These are phyloP conservation scores for Naganishia sp. DNA, from an alignment of 1,284 basidiomycete species.

Conservation along the genomic window DNA sequence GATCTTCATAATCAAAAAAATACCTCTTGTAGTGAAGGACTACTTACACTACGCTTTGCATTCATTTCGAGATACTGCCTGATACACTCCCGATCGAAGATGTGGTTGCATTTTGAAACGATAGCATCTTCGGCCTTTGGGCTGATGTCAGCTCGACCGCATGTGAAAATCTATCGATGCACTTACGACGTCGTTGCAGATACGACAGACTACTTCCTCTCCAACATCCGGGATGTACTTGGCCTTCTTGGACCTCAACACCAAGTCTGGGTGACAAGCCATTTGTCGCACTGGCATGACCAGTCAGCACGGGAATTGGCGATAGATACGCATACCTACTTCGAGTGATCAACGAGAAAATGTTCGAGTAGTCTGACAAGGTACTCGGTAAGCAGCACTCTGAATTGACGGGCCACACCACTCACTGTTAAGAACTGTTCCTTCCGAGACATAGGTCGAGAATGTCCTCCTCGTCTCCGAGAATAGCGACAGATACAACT, in stretches of 20 bases:
- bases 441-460: constrained; percentile 82
- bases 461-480: constrained; percentile 91
- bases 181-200: constrained; percentile 87
- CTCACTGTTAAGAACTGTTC: constrained; percentile 88
- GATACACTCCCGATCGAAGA: constrained; percentile 89
- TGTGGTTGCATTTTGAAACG: constrained; percentile 71
- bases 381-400: constrained; percentile 14
- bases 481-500: constrained; percentile 89
- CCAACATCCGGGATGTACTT: constrained; percentile 64
- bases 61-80: constrained; percentile 83
- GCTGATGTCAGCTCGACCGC: neutral
- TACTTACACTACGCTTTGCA: constrained; percentile 71
- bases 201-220: constrained; percentile 77
- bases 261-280: constrained; percentile 89
- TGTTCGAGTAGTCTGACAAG: constrained; percentile 82
- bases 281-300: constrained; percentile 74
- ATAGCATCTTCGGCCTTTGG: constrained; percentile 83
- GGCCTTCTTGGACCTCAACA: constrained; percentile 74
- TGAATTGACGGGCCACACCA: constrained; percentile 28
- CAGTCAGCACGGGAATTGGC: neutral
- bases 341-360: constrained; percentile 65
- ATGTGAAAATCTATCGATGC: neutral
- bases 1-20: neutral
- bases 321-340: constrained; percentile 39
- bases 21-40: no score